A percentile compares a stretch with the other conserved stretches of the same genome.
Evolutionary conservation across 345 rosid species (phyloP).

Genomic region (Mangifera indica): DNA sequence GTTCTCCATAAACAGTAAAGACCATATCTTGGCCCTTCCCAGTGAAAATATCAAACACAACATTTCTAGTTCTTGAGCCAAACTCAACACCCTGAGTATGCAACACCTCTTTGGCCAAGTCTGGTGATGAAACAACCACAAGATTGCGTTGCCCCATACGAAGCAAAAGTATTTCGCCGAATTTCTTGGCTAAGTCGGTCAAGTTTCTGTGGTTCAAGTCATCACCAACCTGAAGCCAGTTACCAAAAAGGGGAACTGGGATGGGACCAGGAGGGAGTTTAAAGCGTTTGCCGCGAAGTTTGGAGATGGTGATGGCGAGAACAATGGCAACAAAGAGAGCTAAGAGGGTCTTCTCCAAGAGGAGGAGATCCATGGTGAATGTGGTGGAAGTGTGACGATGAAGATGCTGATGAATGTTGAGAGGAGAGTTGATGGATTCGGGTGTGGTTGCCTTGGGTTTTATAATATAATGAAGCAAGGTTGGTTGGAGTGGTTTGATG

Average conservation of each 20-base stretch:
- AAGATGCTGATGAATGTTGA: conserved; percentile 17
- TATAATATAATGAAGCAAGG: not conserved
- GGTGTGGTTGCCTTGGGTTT: not conserved
- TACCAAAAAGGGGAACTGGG: conserved; percentile 87
- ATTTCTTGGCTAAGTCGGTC: conserved; percentile 68
- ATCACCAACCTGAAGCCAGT: conserved; percentile 99
- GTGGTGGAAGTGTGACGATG: not conserved
- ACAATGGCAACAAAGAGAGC: conserved; percentile 67
- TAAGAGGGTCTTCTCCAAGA: conserved; percentile 74
- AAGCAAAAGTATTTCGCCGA: conserved; percentile 65
- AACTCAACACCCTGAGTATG: conserved; percentile 95
- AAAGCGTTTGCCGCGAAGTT: conserved; percentile 77
- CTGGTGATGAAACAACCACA: conserved; percentile 87
- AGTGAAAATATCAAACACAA: conserved; percentile 93
- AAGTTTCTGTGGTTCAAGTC: conserved; percentile 93
- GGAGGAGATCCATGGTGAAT: conserved; percentile 69
- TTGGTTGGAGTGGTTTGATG: not conserved
- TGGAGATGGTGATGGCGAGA: conserved; percentile 66
- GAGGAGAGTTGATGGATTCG: not conserved
- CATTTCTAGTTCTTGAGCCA: conserved; percentile 91
- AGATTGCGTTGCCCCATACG: conserved; percentile 92
- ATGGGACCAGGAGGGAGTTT: conserved; percentile 92
- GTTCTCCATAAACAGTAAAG: conserved; percentile 97
- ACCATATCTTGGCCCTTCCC: conserved; percentile 99
- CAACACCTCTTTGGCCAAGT: conserved; percentile 81